phyloP scores from a whole-genome alignment of 768 basidiomycete genomes.

The Serendipita sp. region DNA sequence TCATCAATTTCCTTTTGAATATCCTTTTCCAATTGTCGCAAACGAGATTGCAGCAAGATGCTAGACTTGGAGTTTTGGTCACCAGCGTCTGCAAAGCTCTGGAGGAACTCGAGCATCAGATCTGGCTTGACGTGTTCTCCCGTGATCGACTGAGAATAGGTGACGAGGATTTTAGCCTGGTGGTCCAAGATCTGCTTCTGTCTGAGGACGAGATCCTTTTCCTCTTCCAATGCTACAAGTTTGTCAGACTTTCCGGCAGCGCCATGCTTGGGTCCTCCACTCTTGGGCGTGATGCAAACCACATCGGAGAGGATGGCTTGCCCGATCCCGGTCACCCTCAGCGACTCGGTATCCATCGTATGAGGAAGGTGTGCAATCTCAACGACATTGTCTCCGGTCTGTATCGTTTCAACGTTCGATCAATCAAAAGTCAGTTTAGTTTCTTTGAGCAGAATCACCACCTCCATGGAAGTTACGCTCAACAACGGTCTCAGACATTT shows the following conservation, averaged over 20 bases:
- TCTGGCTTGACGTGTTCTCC: neutral
- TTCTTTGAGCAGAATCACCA: neutral
- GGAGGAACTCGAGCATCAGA: neutral
- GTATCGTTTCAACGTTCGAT: neutral
- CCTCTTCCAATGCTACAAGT: neutral
- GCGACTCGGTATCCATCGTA: neutral
- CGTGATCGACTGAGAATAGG: neutral
- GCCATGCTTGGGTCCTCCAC: neutral
- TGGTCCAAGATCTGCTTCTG: constrained; percentile 1
- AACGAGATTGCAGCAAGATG: neutral
- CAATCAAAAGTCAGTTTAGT: neutral
- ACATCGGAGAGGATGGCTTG: constrained; percentile 2
- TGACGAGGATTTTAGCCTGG: constrained; percentile 2
- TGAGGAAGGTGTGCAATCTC: constrained; percentile 1
- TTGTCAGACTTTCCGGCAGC: neutral
- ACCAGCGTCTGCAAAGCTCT: neutral
- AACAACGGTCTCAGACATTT: neutral
- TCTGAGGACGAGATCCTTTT: neutral
- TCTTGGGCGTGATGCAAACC: neutral
- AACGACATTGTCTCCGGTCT: constrained; percentile 1
- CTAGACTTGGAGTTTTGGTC: neutral
- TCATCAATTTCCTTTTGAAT: too few relatives aligned
- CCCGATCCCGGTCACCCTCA: neutral
- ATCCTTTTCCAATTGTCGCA: neutral
- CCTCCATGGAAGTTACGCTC: neutral